A percentile compares a stretch with the other conserved stretches of the same genome.
These are phyloP conservation scores for Nematocida parisii DNA, from an alignment of 371 early-diverging fungal genomes.

Conservation along the genomic window DNA sequence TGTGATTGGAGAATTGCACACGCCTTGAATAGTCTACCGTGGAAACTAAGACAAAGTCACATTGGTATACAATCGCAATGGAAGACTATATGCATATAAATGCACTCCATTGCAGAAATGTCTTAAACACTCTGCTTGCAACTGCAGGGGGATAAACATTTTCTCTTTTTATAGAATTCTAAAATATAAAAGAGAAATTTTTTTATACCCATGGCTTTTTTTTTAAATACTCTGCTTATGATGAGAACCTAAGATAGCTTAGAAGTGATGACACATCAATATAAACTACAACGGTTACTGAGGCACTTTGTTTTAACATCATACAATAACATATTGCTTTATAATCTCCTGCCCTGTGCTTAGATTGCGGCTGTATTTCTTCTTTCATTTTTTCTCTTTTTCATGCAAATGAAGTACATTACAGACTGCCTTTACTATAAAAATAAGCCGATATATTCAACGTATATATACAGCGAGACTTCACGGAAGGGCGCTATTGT, in stretches of 20 bases:
- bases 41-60: conserved; percentile 27
- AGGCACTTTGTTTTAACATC: conserved; percentile 42
- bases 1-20: conserved; percentile 60
- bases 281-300: conserved; percentile 62
- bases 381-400: not conserved
- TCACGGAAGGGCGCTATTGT: not conserved
- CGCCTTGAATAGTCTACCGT: conserved; percentile 47
- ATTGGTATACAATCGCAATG: not conserved
- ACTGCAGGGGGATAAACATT: conserved; percentile 11
- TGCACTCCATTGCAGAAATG: conserved; percentile 47
- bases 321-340: not conserved
- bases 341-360: too few species aligned
- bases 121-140: conserved; percentile 22
- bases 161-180: conserved; percentile 23
- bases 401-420: conserved; percentile 23
- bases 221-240: conserved; percentile 37
- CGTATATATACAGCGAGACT: conserved; percentile 9
- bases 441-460: not conserved
- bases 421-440: conserved; percentile 16
- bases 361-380: not conserved
- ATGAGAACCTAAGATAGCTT: conserved; percentile 41
- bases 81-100: conserved; percentile 47
- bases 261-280: conserved; percentile 48
- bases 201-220: conserved; percentile 2
- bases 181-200: conserved; percentile 3